Conservation (phyloP, 2,329 filamentous ascomycete genomes). For the Aotearoamyces nothofagi region DNA sequence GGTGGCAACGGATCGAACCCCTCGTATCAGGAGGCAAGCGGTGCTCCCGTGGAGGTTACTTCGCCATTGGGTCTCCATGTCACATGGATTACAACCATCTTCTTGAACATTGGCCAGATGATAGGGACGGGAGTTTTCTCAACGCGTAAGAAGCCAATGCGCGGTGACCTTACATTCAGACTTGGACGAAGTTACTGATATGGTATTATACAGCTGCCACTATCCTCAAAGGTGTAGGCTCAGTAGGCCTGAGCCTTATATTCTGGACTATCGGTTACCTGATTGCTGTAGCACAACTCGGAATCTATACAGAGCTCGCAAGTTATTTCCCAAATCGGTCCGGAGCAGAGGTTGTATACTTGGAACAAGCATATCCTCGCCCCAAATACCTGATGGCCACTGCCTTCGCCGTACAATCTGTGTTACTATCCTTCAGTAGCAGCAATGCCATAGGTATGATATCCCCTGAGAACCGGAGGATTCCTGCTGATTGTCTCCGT, state of each 20-base stretch:
- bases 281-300: constrained; percentile 36
- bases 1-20: constrained; percentile 31
- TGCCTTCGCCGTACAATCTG: constrained; percentile 46
- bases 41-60: constrained; percentile 41
- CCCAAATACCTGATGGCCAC: constrained; percentile 50
- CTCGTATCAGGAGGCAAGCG: constrained; percentile 42
- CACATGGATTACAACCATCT: constrained; percentile 37
- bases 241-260: constrained; percentile 43
- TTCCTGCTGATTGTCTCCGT: background rate
- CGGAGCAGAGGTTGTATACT: constrained; percentile 50
- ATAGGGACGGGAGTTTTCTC: constrained; percentile 50
- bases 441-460: constrained; percentile 39
- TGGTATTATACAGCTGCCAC: constrained; percentile 35
- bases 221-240: constrained; percentile 44
- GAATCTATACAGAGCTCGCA: constrained; percentile 47
- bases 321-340: constrained; percentile 52
- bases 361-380: constrained; percentile 51
- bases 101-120: constrained; percentile 47
- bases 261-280: constrained; percentile 51
- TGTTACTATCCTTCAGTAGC: constrained; percentile 49
- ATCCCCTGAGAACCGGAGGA: background rate
- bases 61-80: constrained; percentile 47
- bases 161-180: background rate
- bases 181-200: background rate
- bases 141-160: constrained; percentile 31